Evolutionary conservation across 1,284 basidiomycete species (phyloP).

Genomic region (Coniophora puteana): DNA sequence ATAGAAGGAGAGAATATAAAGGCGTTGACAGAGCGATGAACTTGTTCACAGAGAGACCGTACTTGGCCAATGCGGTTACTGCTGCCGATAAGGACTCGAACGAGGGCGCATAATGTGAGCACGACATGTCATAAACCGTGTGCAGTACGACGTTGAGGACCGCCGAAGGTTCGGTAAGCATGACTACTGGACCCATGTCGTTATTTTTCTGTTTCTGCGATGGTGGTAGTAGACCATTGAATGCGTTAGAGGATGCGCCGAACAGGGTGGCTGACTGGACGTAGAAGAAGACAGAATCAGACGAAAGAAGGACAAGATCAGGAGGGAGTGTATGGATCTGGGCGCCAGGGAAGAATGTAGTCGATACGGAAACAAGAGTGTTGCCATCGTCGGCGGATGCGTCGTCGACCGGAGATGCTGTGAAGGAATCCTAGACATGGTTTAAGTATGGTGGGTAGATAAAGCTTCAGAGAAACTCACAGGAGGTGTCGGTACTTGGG

Average conservation of each 20-base stretch:
- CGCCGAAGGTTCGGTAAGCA: constrained; percentile 45
- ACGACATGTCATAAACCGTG: constrained; percentile 55
- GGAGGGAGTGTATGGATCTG: constrained; percentile 50
- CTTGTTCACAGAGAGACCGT: constrained; percentile 44
- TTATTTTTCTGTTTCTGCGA: constrained; percentile 24
- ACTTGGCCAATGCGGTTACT: constrained; percentile 44
- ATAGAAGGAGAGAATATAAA: constrained; percentile 44
- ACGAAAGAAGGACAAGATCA: constrained; percentile 62
- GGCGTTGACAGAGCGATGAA: constrained; percentile 36
- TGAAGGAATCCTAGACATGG: constrained; percentile 41
- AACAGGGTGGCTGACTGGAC: constrained; percentile 51
- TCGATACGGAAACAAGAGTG: constrained; percentile 68
- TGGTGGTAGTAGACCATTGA: constrained; percentile 44
- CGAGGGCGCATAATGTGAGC: constrained; percentile 56
- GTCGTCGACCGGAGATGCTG: constrained; percentile 42
- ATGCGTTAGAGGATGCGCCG: constrained; percentile 48
- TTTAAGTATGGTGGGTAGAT: constrained; percentile 6
- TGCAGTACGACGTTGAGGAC: constrained; percentile 63
- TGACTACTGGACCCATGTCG: constrained; percentile 40
- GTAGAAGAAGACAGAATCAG: constrained; percentile 75
- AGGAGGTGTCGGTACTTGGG: constrained; percentile 65
- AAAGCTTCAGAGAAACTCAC: constrained; percentile 33
- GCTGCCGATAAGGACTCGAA: constrained; percentile 45
- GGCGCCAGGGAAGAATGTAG: constrained; percentile 71
- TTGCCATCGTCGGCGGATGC: constrained; percentile 35